Conservation (phyloP, 306 rosid genomes). For the Castanea mollissima region DNA sequence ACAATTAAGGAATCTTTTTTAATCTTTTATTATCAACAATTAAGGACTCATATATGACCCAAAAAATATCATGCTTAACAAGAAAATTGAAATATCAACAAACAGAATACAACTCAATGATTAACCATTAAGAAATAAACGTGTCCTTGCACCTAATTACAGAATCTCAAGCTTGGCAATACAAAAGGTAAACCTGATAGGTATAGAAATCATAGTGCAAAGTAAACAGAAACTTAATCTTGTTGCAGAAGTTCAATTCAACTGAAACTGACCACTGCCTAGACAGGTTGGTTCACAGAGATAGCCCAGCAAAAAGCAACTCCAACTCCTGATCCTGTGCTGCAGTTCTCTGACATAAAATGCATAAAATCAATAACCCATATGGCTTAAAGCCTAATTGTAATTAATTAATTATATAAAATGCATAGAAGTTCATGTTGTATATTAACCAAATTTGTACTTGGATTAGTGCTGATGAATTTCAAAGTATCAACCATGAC, state of each 20-base stretch:
- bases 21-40: too few relatives aligned
- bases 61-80: too few relatives aligned
- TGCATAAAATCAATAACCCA: background rate
- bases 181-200: background rate
- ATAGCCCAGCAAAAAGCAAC: conserved; percentile 77
- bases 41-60: too few relatives aligned
- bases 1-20: too few relatives aligned
- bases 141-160: too few relatives aligned
- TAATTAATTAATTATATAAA: background rate
- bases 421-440: background rate
- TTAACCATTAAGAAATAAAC: too few relatives aligned
- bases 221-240: background rate
- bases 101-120: too few relatives aligned
- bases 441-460: background rate
- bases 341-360: conserved; percentile 57
- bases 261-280: conserved; percentile 32
- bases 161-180: background rate
- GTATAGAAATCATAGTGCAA: background rate
- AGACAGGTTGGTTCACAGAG: conserved; percentile 45
- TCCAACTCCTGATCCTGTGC: conserved; percentile 78
- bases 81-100: too few relatives aligned
- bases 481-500: too few relatives aligned
- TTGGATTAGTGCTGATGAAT: background rate
- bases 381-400: background rate
- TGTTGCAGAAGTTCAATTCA: conserved; percentile 2